Conservation (phyloP, 1,284 basidiomycete species). For the Taiwanofungus camphoratus region DNA sequence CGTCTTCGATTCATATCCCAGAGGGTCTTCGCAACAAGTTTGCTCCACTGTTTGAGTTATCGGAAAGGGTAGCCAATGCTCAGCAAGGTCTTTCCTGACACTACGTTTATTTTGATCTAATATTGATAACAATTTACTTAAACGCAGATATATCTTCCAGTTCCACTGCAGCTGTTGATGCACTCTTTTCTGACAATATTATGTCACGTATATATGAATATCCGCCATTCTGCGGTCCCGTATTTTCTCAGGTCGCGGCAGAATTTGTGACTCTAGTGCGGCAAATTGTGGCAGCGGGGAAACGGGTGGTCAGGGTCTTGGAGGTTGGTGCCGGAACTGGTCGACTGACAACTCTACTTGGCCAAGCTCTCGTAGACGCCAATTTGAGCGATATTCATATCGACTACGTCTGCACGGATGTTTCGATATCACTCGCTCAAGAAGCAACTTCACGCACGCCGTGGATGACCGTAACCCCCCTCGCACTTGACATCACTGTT, state of each 20-base stretch:
- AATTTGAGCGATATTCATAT: conserved; percentile 13
- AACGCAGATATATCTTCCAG: not conserved
- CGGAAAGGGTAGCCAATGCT: conserved; percentile 13
- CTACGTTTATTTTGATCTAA: too few relatives aligned
- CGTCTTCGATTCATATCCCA: too few relatives aligned
- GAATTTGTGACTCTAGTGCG: conserved; percentile 11
- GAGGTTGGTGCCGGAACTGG: conserved; percentile 22
- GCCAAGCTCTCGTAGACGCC: conserved; percentile 16
- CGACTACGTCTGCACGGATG: conserved; percentile 21
- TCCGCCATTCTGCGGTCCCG: conserved; percentile 13
- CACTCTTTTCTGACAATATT: conserved; percentile 19
- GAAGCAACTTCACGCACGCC: conserved; percentile 15
- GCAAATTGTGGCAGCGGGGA: conserved; percentile 15
- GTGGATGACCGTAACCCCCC: conserved; percentile 16
- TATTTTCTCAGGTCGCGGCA: conserved; percentile 13
- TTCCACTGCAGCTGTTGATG: conserved; percentile 12
- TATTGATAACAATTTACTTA: not conserved
- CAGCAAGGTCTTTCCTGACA: too few relatives aligned
- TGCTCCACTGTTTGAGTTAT: conserved; percentile 13
- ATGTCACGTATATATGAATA: conserved; percentile 18
- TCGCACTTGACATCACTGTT: conserved; percentile 16
- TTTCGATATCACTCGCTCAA: conserved; percentile 16
- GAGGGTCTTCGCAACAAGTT: conserved; percentile 4
- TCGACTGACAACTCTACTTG: conserved; percentile 16
- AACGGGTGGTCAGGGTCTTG: conserved; percentile 19